Percentiles rank a stretch among this genome's conserved stretches.
phyloP scores from a whole-genome alignment of 768 basidiomycete genomes.

The Podaxis sp. region DNA sequence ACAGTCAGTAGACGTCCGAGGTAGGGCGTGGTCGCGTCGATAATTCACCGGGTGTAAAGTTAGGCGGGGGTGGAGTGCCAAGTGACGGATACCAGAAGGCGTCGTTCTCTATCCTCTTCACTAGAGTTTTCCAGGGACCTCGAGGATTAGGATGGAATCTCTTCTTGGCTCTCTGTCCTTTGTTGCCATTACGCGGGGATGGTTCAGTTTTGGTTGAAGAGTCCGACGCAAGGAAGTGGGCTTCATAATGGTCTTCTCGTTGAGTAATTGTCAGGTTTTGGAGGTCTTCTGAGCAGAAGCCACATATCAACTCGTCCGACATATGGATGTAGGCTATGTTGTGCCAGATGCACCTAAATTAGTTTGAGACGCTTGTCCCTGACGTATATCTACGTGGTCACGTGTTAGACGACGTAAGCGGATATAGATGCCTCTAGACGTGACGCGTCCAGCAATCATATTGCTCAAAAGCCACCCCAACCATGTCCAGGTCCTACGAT shows the following conservation, averaged over 20 bases:
- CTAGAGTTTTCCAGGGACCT: constrained; percentile 16
- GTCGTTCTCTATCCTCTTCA: constrained; percentile 36
- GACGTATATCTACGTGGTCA: constrained; percentile 6
- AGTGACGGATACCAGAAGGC: constrained; percentile 65
- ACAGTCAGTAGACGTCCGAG: background rate
- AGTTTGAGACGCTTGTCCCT: background rate
- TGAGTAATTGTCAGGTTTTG: constrained; percentile 32
- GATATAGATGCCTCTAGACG: constrained; percentile 34
- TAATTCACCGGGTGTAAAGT: constrained; percentile 61
- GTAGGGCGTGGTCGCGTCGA: background rate
- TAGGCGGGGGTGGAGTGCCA: constrained; percentile 40
- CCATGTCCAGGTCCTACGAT: constrained; percentile 95
- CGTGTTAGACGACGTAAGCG: constrained; percentile 27
- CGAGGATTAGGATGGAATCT: constrained; percentile 18
- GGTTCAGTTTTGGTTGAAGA: background rate
- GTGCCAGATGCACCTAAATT: background rate
- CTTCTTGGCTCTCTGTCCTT: constrained; percentile 15
- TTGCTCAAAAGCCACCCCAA: constrained; percentile 22
- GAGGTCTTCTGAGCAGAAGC: constrained; percentile 49
- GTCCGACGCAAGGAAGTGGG: constrained; percentile 36
- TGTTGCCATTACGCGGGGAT: background rate
- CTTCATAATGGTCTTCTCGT: constrained; percentile 56
- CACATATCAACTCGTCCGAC: constrained; percentile 35
- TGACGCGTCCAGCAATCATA: constrained; percentile 41
- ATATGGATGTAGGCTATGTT: background rate